Percentiles rank a stretch among this genome's conserved stretches.
These are phyloP conservation scores for Perilla frutescens DNA, from an alignment of 257 asterid genomes.

Conservation along the genomic window DNA sequence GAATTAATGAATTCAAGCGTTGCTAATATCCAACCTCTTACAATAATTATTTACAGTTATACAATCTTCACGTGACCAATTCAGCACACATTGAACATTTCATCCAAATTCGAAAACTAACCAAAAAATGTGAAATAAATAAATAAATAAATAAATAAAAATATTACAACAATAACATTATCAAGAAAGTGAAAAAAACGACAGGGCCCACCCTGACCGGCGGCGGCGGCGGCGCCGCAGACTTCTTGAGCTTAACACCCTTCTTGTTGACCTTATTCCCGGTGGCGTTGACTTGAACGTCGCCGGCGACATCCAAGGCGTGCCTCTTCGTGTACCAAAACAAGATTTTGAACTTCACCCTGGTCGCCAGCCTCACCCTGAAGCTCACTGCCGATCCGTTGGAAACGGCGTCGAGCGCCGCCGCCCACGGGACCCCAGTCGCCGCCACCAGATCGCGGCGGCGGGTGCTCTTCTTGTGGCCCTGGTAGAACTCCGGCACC, in stretches of 20 bases:
- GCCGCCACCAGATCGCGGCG: slow-evolving; percentile 43
- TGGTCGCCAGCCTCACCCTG: slow-evolving; percentile 55
- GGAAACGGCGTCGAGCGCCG: slow-evolving; percentile 43
- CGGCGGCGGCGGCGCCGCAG: slow-evolving; percentile 44
- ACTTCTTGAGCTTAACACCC: slow-evolving; percentile 52
- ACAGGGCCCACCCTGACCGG: not conserved
- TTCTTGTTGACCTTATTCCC: slow-evolving; percentile 55
- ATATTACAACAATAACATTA: slow-evolving; percentile 19
- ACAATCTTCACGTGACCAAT: too few species aligned
- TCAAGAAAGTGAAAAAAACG: slow-evolving; percentile 25
- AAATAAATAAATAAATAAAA: not conserved
- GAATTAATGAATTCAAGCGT: too few species aligned
- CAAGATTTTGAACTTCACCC: slow-evolving; percentile 63
- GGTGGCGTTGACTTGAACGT: slow-evolving; percentile 48
- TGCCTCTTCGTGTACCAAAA: slow-evolving; percentile 51
- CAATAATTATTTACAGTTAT: too few species aligned
- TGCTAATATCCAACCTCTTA: too few species aligned
- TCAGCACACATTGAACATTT: too few species aligned
- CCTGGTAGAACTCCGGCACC: slow-evolving; percentile 60
- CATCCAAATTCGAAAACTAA: too few species aligned
- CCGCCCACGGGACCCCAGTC: slow-evolving; percentile 59
- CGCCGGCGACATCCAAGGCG: slow-evolving; percentile 37
- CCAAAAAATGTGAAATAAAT: too few species aligned
- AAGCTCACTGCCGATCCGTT: slow-evolving; percentile 50
- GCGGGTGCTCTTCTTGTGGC: slow-evolving; percentile 54